Base-by-base conservation (phyloP, 768 basidiomycete genomes). In the Mycena filopes region DNA sequence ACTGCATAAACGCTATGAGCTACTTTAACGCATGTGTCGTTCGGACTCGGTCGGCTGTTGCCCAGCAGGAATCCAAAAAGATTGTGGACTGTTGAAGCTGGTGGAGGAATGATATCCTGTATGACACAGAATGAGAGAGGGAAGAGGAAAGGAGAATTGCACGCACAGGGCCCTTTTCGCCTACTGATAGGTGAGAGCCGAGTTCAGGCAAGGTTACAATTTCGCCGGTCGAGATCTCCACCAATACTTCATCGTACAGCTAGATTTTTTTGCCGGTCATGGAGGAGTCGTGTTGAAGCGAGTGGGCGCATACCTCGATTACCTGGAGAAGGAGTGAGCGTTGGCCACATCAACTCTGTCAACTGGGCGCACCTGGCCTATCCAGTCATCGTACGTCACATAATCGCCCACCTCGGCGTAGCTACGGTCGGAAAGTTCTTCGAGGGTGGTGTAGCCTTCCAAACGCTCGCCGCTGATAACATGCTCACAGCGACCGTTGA, bases 191-290 rank as follows among this genome's bases (percentile, higher is more conserved):
- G 23, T 89, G 86, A 25, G 91, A 92, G 63, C 91, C 89, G 42
- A 95, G 80, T 70, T 95, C 94, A 7, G 92, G 90, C 31, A 96
- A 77, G 57, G 88, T 83, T 53, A 93, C 84, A n/a, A 93, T 82
- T 57, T 83, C 80, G 16, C 87, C 86, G 36, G 80, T 82, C n/a
- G 85, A 78, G n/a, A 87, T 80, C 72, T 95, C 87, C 21, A 94
- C 84, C 42, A 91, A 81, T 21, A 89, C 87, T 80, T 95, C 93
- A 70, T 96, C 94, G 68, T 91, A 95, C 59, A 95, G 84, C 95
- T 95, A 67, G n/a, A n/a, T n/a, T 12, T 63, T 20, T 48, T 53
- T 54, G 61, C 50, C 18, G 12, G 63, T 55, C 54, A 60, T 60
- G 66, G 48, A 59, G 67, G 26, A 67, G 60, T 55, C 55, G 25